Conservation (phyloP, 805 yeast species). For the Saccharomyces jurei region DNA sequence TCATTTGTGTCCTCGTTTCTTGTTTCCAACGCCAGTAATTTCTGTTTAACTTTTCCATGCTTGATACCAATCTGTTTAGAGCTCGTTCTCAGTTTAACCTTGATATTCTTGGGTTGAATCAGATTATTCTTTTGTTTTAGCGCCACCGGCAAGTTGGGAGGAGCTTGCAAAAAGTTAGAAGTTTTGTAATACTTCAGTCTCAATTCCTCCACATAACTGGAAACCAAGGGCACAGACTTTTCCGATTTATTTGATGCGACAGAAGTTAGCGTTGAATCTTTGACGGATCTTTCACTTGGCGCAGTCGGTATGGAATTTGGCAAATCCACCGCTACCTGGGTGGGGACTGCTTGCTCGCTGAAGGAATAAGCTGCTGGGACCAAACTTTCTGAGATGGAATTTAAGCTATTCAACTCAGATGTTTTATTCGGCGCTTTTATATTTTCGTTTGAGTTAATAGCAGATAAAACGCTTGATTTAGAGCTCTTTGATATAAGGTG, state of each 20-base stretch:
- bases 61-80: conserved; percentile 31
- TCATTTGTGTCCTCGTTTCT: conserved; percentile 19
- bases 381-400: not conserved
- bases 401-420: not conserved
- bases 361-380: not conserved
- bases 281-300: not conserved
- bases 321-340: not conserved
- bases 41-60: conserved; percentile 31
- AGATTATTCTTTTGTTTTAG: conserved; percentile 28
- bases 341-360: not conserved
- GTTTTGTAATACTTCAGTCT: conserved; percentile 28
- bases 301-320: not conserved
- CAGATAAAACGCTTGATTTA: not conserved
- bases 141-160: conserved; percentile 29
- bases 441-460: not conserved
- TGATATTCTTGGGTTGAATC: conserved; percentile 28
- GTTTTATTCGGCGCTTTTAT: not conserved
- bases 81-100: conserved; percentile 29
- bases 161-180: conserved; percentile 29
- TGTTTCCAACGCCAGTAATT: conserved; percentile 29
- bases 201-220: conserved; percentile 29
- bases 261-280: not conserved
- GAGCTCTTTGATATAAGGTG: not conserved
- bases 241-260: conserved; percentile 12
- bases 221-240: conserved; percentile 21